Conservation (phyloP, 139 green algal species). For the Volvox africanus region DNA sequence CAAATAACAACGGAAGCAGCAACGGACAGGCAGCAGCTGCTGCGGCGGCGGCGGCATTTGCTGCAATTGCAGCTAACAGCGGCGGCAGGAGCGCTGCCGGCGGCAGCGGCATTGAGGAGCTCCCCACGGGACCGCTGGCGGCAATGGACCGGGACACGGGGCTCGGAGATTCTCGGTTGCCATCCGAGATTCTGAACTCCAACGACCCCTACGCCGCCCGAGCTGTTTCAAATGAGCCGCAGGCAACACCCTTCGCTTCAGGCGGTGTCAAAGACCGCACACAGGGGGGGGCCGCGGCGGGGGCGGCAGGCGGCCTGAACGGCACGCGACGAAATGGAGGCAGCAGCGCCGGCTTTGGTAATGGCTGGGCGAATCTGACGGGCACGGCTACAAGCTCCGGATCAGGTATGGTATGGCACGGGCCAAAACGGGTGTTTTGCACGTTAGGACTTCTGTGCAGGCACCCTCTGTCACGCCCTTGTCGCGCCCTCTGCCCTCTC, state of each 20-base stretch:
- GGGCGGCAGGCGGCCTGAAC: neutral
- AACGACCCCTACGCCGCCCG: constrained; percentile 7
- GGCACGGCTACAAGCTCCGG: neutral
- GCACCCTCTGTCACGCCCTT: too few species aligned
- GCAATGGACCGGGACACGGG: neutral
- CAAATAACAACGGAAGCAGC: constrained; percentile 9
- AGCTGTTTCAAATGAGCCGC: neutral
- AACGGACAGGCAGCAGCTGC: neutral
- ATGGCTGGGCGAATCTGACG: constrained; percentile 15
- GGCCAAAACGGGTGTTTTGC: too few species aligned
- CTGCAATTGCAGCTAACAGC: constrained; percentile 6
- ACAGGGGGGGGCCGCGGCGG: neutral
- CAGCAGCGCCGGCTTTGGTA: neutral
- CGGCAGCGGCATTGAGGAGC: neutral
- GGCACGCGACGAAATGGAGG: neutral
- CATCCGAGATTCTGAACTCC: neutral
- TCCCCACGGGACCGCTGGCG: neutral
- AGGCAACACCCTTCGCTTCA: neutral
- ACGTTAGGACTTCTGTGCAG: too few species aligned
- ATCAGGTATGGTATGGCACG: neutral
- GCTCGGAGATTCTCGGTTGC: neutral
- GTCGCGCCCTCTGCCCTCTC: too few species aligned
- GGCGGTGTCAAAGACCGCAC: too few species aligned
- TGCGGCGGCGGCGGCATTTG: neutral
- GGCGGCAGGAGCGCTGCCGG: neutral